Base-by-base conservation (phyloP, 164 flowering plant genomes). In the Magnolia officinalis region DNA sequence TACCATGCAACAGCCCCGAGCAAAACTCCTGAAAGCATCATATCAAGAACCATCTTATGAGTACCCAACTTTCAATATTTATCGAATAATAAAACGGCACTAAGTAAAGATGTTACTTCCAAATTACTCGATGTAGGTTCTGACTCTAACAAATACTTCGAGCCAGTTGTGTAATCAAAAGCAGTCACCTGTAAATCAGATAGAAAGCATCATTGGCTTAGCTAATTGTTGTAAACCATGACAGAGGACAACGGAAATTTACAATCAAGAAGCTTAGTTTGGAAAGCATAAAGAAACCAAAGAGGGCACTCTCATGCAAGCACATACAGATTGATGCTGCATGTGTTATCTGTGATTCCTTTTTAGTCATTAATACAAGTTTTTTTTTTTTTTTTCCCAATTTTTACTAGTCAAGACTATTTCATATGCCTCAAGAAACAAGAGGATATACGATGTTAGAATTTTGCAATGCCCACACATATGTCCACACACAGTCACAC, bases 91-190 rank as follows among this genome's bases (percentile, higher is more conserved):
- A 21, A 75, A 72, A 79, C 21, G 18, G 69, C 19, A 72, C 45
- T 50, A 78, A 67, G 9, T 20, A 76, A 52, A 80, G 37, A 68
- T 20, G n/a, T 84, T 88, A 96, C 99, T 77, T 94, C 93, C 77
- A 94, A 81, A 74, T 84, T 87, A 80, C 77, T 83, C 59, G 85
- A 82, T 66, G 93, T 86, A 26, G 88, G 90, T 74, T 91, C 90
- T 21, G 87, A 83, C 82, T 91, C 93, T 66, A 95, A 76, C 85
- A 95, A 79, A 82, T 85, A 90, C 85, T 95, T 95, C 63, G 91
- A 83, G 82, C 83, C 88, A 75, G 74, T 78, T 65, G 74, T 84
- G 85, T 90, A 89, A 78, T 94, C 92, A 82, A 92, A 92, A 71
- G 95, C 95, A 63, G 89, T 72, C 74, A 91, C 94, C 98, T 95